A percentile compares a stretch with the other conserved stretches of the same genome.
Conservation (phyloP, 345 rosid genomes). For the Eucalyptus erythrocorys region DNA sequence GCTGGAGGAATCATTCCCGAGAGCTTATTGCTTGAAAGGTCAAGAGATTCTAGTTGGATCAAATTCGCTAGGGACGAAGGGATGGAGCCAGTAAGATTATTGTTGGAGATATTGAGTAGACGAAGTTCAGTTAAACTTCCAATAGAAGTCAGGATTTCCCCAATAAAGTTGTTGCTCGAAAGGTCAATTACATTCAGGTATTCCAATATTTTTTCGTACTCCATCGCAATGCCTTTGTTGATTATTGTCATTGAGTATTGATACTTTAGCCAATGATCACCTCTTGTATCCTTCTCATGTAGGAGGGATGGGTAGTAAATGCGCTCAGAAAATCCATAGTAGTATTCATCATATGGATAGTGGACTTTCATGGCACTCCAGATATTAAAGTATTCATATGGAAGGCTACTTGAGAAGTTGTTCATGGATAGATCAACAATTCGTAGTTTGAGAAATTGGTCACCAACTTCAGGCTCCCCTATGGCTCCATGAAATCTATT, state of each 20-base stretch:
- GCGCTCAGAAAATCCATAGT: too few relatives aligned
- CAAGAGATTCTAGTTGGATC: not conserved
- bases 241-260: not conserved
- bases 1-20: slow-evolving; percentile 1
- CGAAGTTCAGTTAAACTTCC: not conserved
- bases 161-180: not conserved
- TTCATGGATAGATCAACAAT: not conserved
- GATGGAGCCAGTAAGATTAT: not conserved
- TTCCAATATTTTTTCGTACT: not conserved
- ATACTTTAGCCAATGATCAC: too few relatives aligned
- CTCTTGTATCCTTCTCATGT: too few relatives aligned
- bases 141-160: not conserved
- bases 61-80: not conserved
- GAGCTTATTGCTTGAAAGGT: not conserved
- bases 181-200: not conserved
- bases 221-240: not conserved
- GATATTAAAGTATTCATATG: not conserved
- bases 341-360: not conserved
- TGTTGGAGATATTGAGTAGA: not conserved
- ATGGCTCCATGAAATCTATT: not conserved
- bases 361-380: not conserved
- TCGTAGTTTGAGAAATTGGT: not conserved
- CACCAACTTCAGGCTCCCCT: not conserved
- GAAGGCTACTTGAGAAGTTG: not conserved
- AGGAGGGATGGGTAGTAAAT: too few relatives aligned